phyloP scores from a whole-genome alignment of 2,329 filamentous ascomycete genomes.

The Chaetomiaceae sp. region DNA sequence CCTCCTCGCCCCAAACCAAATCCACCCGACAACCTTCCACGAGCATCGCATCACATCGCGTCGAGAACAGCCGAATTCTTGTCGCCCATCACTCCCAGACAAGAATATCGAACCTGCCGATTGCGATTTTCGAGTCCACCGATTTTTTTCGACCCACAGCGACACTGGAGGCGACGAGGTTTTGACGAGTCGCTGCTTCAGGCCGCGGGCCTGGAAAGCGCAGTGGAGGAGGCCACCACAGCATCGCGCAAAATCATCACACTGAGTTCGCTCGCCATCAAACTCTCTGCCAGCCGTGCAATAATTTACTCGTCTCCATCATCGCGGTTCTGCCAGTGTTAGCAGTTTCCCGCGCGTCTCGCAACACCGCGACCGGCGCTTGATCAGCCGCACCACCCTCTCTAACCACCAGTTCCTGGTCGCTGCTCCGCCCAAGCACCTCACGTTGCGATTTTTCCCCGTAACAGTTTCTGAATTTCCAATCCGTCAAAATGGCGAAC shows the following conservation, averaged over 20 bases:
- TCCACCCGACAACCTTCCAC: slow-evolving; percentile 37
- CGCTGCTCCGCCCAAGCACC: slow-evolving; percentile 4
- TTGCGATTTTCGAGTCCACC: slow-evolving; percentile 35
- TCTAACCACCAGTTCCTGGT: background rate
- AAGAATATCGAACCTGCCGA: slow-evolving; percentile 32
- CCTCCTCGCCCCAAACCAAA: slow-evolving; percentile 24
- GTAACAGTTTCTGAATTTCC: background rate
- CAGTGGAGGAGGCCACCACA: slow-evolving; percentile 26
- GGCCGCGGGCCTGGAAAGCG: slow-evolving; percentile 37
- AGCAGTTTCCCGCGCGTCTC: background rate
- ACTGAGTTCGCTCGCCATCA: slow-evolving; percentile 16
- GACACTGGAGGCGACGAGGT: slow-evolving; percentile 38
- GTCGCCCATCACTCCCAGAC: slow-evolving; percentile 32
- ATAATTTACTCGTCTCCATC: slow-evolving; percentile 10
- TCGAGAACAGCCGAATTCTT: slow-evolving; percentile 42
- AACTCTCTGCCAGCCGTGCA: slow-evolving; percentile 1
- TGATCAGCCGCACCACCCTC: background rate
- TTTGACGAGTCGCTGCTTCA: slow-evolving; percentile 33
- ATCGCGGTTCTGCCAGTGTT: slow-evolving; percentile 1
- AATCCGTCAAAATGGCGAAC: slow-evolving; percentile 69
- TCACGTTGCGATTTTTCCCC: background rate
- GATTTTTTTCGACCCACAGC: slow-evolving; percentile 37
- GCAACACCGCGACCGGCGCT: slow-evolving; percentile 16
- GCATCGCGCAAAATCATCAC: slow-evolving; percentile 17
- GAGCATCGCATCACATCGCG: slow-evolving; percentile 47